Evolutionary conservation across 768 basidiomycete species (phyloP), one percentile per base, ranked within the genome.

Genomic region (Lactarius quietus): DNA sequence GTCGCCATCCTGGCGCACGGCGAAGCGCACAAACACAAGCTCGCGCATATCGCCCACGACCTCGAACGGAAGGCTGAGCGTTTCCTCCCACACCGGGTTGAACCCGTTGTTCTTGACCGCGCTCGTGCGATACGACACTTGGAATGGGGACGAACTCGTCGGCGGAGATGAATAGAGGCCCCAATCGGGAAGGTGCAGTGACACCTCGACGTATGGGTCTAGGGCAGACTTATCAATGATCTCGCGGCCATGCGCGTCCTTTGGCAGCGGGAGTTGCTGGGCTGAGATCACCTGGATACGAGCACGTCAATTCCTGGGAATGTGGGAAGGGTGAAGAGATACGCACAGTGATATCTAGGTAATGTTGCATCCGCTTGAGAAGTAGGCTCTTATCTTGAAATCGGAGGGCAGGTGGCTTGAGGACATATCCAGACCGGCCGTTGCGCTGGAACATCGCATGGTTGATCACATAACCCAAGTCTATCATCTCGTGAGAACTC

Each of bases 381-480:
- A 89, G 73, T 12, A 84, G 74, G 23, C 85, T 82, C 74, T 91
- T 86, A 70, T 86, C 83, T 38, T 82, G 78, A n/a, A 76, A 76
- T 8, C 93, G 81, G 14, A 98, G 80, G 2, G 89, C 85, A 3
- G 81, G 80, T 2, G 96, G 96, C 73, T 98, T 97, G 45, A 97
- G 83, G 2, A 99, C 87, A 71, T 93, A 97, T 0, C 96, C 96
- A 2, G 84, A 81, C 6, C 90, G 83, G n/a, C 90, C 91, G 69
- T 96, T 95, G 4, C 90, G 82, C 68, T 89, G 87, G 76, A 99
- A 99, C 93, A 98, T 95, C 7, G 95, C 93, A 66, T 91, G 86
- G 72, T 97, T 99, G 74, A 98, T 92, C 79, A 89, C 87, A 72
- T 89, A 90, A 2, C 93, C 95, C 58, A 93, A 76, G 76, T 98